Evolutionary conservation across 805 yeast species (phyloP), one percentile per base, ranked within the genome.

Genomic region (Yarrowia yakushimensis): DNA sequence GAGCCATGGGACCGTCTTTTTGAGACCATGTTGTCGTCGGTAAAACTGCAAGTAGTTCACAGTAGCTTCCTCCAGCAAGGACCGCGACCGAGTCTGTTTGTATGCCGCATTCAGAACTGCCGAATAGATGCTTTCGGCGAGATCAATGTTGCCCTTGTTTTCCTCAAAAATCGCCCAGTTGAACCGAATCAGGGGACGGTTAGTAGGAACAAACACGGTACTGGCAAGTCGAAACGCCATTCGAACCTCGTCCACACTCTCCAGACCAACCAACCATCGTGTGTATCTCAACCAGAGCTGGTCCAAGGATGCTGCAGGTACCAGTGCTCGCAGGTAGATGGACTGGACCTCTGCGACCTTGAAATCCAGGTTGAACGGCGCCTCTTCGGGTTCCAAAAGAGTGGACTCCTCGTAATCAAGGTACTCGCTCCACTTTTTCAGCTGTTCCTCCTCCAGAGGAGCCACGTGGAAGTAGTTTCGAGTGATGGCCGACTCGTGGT

Each of bases 301-400:
- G 9, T 50, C 59, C 9, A 50, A 5, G 4, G 59, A 30, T 3
- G 94, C 88, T 59, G 85, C 80, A 9, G 72, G 69, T 1, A 69
- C 66, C 43, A 94, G 74, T 23, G 90, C 82, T 64, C 97, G 78
- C 71, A 88, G 91, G 72, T 87, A 92, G 1, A 88, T 70, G 13
- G 80, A 75, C 9, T 72, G 71, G 0, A 80, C 76, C 33, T 73
- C 73, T 11, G 66, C 67, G 7, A 65, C 25, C 27, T 67, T 68
- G 12, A 69, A 72, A 4, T 50, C 42, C 17, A 23, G 18, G 13
- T 33, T 50, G 37, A 50, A 50, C 3, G 59, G 59, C 12, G 42
- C 59, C 3, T 34, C 59, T 12, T 48, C 55, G 10, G 41, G 2
- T 6, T 15, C 33, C 46, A 54, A 18, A 5, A 43, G 41, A 72